These are phyloP conservation scores for Hyaloperonospora arabidopsidis DNA, from an alignment of 352 stramenopile species.

Conservation along the genomic window DNA sequence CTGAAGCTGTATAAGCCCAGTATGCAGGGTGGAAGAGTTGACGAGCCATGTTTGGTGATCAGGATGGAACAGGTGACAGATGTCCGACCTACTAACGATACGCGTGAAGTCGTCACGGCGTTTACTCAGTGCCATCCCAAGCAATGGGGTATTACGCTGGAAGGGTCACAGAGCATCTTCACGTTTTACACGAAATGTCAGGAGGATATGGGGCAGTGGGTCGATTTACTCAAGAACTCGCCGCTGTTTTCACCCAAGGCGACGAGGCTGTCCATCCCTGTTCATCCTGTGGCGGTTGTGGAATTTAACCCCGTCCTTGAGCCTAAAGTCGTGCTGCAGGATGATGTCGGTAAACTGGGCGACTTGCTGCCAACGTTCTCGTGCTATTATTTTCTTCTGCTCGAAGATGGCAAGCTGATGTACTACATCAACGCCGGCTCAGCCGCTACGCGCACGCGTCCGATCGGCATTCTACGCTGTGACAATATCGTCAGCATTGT, in stretches of 20 bases:
- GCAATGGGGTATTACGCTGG: slow-evolving; percentile 77
- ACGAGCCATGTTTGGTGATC: slow-evolving; percentile 64
- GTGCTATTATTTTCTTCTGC: slow-evolving; percentile 60
- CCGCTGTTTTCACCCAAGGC: slow-evolving; percentile 56
- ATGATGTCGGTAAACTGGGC: slow-evolving; percentile 66
- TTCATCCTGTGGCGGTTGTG: slow-evolving; percentile 71
- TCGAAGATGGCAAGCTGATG: slow-evolving; percentile 76
- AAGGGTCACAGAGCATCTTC: slow-evolving; percentile 75
- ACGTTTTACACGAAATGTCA: slow-evolving; percentile 78
- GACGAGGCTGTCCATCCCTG: slow-evolving; percentile 62
- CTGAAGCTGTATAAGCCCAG: slow-evolving; percentile 82
- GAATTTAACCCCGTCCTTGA: slow-evolving; percentile 64
- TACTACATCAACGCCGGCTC: slow-evolving; percentile 59
- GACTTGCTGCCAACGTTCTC: slow-evolving; percentile 67
- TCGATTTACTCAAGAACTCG: slow-evolving; percentile 84
- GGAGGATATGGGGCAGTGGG: slow-evolving; percentile 77
- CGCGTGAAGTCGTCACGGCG: slow-evolving; percentile 59
- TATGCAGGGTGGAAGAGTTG: slow-evolving; percentile 62
- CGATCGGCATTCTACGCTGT: slow-evolving; percentile 75
- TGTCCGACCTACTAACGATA: slow-evolving; percentile 78
- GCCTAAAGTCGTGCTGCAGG: slow-evolving; percentile 57
- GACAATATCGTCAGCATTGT: slow-evolving; percentile 78
- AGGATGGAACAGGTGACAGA: slow-evolving; percentile 81
- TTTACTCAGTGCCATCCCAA: slow-evolving; percentile 82
- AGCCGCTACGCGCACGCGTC: slow-evolving; percentile 47